A percentile compares a stretch with the other conserved stretches of the same genome.
Conservation (phyloP, 2,329 filamentous ascomycete genomes). For the Trichoderma gracile region DNA sequence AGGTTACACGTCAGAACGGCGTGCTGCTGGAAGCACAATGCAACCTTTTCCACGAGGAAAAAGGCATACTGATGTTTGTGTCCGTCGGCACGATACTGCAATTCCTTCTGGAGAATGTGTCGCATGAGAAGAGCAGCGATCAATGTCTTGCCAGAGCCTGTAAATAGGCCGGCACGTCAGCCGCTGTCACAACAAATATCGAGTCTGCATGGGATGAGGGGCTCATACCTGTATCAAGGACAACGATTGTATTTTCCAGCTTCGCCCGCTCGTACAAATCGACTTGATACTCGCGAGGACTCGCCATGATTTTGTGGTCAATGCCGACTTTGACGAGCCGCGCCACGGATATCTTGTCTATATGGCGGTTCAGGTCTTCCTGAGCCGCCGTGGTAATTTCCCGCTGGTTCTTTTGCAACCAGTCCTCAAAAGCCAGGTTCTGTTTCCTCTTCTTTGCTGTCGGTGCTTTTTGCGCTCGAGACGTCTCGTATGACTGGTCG, state of each 20-base stretch:
- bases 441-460: conserved; percentile 53
- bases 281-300: conserved; percentile 84
- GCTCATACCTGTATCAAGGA: conserved; percentile 76
- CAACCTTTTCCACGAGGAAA: conserved; percentile 88
- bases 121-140: conserved; percentile 85
- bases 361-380: conserved; percentile 30
- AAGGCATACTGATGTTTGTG: conserved; percentile 69
- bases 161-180: not conserved
- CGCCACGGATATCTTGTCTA: conserved; percentile 37
- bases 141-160: conserved; percentile 91
- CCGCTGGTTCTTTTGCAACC: conserved; percentile 41
- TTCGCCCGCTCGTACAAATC: conserved; percentile 91
- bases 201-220: not conserved
- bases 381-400: conserved; percentile 37
- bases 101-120: conserved; percentile 73
- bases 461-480: conserved; percentile 40
- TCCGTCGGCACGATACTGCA: conserved; percentile 66
- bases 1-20: conserved; percentile 80
- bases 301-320: conserved; percentile 63
- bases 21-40: conserved; percentile 86
- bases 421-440: conserved; percentile 51
- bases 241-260: conserved; percentile 81
- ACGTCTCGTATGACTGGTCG: conserved; percentile 25
- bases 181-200: not conserved
- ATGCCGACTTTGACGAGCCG: conserved; percentile 42